Evolutionary conservation across 2,329 filamentous ascomycete genomes (phyloP).

Genomic region (Colletotrichum sp.): DNA sequence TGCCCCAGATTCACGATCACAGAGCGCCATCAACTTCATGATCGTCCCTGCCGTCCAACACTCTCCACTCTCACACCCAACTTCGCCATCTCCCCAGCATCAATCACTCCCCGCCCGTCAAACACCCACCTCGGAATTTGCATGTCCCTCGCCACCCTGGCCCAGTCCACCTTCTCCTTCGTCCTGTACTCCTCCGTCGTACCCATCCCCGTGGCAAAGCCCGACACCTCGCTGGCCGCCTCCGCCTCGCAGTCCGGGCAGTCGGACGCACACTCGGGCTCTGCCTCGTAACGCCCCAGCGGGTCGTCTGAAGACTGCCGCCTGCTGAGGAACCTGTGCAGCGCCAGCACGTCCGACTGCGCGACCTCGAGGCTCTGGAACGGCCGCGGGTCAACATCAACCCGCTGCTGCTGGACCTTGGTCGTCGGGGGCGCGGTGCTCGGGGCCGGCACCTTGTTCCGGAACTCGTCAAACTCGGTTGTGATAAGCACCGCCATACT

Average conservation of each 20-base stretch:
- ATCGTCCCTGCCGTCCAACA: slow-evolving; percentile 47
- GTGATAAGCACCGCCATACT: slow-evolving; percentile 58
- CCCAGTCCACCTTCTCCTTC: slow-evolving; percentile 58
- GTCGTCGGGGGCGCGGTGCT: background rate
- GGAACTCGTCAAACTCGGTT: slow-evolving; percentile 63
- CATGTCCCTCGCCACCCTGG: slow-evolving; percentile 53
- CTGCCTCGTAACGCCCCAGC: slow-evolving; percentile 45
- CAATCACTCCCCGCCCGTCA: slow-evolving; percentile 60
- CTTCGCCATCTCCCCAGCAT: slow-evolving; percentile 50
- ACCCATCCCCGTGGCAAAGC: slow-evolving; percentile 45
- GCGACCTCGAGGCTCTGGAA: slow-evolving; percentile 39
- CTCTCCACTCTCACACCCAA: slow-evolving; percentile 59
- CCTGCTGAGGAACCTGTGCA: slow-evolving; percentile 47
- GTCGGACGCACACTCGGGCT: slow-evolving; percentile 48
- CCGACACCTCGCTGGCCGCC: slow-evolving; percentile 38
- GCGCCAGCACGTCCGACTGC: slow-evolving; percentile 51
- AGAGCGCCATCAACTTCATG: background rate
- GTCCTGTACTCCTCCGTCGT: slow-evolving; percentile 47
- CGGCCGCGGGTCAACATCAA: slow-evolving; percentile 49
- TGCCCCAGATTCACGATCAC: background rate
- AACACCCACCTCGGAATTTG: slow-evolving; percentile 60
- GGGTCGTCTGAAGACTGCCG: slow-evolving; percentile 41
- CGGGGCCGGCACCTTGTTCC: slow-evolving; percentile 32
- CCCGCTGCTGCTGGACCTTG: slow-evolving; percentile 22
- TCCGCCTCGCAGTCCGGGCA: slow-evolving; percentile 57